Base-by-base conservation (phyloP, 2,329 filamentous ascomycete genomes). In the Sporothrix protearum region DNA sequence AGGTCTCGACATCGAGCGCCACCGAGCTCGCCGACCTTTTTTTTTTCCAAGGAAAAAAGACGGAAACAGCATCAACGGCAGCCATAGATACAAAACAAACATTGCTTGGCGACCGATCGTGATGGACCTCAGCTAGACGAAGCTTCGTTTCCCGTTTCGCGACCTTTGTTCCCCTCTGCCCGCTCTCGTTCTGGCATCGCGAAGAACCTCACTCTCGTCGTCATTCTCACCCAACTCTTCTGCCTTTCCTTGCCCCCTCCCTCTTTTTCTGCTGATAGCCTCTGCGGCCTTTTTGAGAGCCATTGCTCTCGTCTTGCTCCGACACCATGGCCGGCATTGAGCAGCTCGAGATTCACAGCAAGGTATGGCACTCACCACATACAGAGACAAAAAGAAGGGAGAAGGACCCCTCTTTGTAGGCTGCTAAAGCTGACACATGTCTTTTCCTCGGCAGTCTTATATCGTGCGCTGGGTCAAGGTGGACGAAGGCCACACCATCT, bases 381-480 rank as follows among this genome's bases (percentile, higher is more conserved):
- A 71, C 57, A 25, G 10, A 0, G 19, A 36, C 5, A 36, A 42
- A n/a, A n/a, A n/a, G 33, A 14, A 47, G 42, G 19, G 42, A 45
- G 39, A 47, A 22, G 36, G 36, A 64, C 59, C 36, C 59, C 36
- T 64, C 36, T 64, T 45, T 42, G 10, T 22, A n/a, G 7, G 63
- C 74, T 77, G 69, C 73, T 75, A 76, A n/a, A n/a, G n/a, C n/a
- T n/a, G n/a, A 76, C 74, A 45, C 22, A 45, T 64, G 59, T 68
- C 1, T 30, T 47, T 57, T 63, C n/a, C 28, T 16, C 14, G 30
- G 73, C 71, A 98, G 96, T 97, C 94, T 75, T 99, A 99, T 83
- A 94, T 99, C 77, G 93, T 99, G 71, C 93, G 96, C 78, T 99
- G 96, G 95, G 92, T 97, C 76, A 91, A 93, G 79, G 95, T 97